Base-by-base conservation (phyloP, 306 rosid species). In the Abrus precatorius region DNA sequence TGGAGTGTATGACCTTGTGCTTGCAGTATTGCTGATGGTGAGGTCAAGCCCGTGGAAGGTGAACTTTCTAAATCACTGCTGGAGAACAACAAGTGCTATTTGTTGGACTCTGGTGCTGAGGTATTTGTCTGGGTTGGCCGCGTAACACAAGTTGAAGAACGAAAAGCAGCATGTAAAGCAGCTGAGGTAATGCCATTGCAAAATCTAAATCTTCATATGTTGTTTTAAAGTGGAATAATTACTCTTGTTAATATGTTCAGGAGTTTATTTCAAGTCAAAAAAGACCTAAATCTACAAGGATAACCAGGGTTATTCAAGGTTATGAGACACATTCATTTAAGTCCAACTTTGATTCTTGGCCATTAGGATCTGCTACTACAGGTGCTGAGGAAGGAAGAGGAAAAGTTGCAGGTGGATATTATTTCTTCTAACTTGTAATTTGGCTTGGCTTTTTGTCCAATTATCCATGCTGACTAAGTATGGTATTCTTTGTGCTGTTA, bases 381-480 rank as follows among this genome's bases (percentile, higher is more conserved):
- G 89, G 93, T 77, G 81, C 94, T 47, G 99, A 96, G 85, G 99
- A 96, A 75, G 99, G 98, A 90, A 88, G 98, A 85, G 99, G 99
- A 86, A 96, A 96, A 90, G 99, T 96, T 74, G 98, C 98, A 82
- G 99, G 99, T 96, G 71, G 54, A 66, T 14, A 45, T 67, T 45
- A 62, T 48, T 63, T 85, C 69, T 65, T 81, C 48, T 67, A 30
- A 44, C 38, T 63, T 59, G 69, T 80, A 67, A 71, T 75, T 78
- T 77, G 67, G 64, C 45, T 7, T 47, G 75, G n/a, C 40, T 41
- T 82, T 62, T 43, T 74, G 83, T 72, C 71, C 48, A 65, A 34
- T 75, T 63, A 71, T 60, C 27, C 56, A 48, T 81, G 27, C 48
- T 78, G 60, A 59, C 71, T 78, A 40, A 86, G 9, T 79, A 49